Evolutionary conservation across 1,284 basidiomycete genomes (phyloP).

Genomic region (Sporisorium graminicola): DNA sequence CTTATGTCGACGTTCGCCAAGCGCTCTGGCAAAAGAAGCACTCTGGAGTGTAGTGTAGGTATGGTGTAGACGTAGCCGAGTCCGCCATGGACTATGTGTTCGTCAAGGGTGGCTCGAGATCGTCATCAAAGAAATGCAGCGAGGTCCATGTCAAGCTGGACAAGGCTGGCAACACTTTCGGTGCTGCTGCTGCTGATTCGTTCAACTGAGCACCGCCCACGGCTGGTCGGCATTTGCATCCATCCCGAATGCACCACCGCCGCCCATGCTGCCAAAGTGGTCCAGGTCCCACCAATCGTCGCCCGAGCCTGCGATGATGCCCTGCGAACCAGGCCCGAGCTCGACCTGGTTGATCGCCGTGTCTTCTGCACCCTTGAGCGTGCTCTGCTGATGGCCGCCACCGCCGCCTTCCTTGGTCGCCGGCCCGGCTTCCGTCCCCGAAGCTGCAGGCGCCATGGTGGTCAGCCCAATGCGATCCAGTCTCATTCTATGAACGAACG

Average conservation of each 20-base stretch:
- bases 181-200: background rate
- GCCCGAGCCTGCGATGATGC: slow-evolving; percentile 42
- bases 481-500: slow-evolving; percentile 46
- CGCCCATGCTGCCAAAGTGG: slow-evolving; percentile 47
- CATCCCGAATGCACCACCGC: slow-evolving; percentile 35
- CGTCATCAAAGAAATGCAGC: background rate
- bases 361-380: slow-evolving; percentile 30
- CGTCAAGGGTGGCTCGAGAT: background rate
- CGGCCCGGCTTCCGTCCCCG: slow-evolving; percentile 20
- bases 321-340: slow-evolving; percentile 50
- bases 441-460: slow-evolving; percentile 39
- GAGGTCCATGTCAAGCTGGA: background rate
- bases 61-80: background rate
- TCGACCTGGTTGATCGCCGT: slow-evolving; percentile 49
- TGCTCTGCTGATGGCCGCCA: slow-evolving; percentile 18
- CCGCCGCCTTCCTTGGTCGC: slow-evolving; percentile 15
- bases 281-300: slow-evolving; percentile 57
- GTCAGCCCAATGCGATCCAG: slow-evolving; percentile 43
- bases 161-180: too few relatives aligned
- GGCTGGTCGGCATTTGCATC: slow-evolving; percentile 50
- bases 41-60: slow-evolving; percentile 8
- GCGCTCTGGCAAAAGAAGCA: slow-evolving; percentile 8
- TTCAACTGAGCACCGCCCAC: slow-evolving; percentile 51
- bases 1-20: slow-evolving; percentile 1
- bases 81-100: background rate